Base-by-base conservation (phyloP, 1,284 basidiomycete species). In the Naganishia sp. region DNA sequence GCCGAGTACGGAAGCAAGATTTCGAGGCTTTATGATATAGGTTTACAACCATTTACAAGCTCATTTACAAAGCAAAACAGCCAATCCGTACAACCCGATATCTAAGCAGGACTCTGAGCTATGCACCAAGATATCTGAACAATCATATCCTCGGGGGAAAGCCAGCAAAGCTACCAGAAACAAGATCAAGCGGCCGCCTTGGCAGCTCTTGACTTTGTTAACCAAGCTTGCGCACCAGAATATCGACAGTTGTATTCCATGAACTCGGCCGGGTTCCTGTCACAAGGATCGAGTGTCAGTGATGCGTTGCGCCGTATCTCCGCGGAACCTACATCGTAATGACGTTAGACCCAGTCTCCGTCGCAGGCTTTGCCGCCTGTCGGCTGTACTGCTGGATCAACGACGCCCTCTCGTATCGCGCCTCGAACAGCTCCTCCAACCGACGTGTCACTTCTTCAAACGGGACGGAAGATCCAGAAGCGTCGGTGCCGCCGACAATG, bases 181-280 rank as follows among this genome's bases (percentile, higher is more conserved):
- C 50, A 31, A 32, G 25, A 51, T 51, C 50, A 51, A n/a, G 50
- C 50, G 2, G 25, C 25, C 23, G 25, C 23, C 13, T 53, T 35
- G 15, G 31, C 35, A 10, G 35, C 52, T 54, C 35, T n/a, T 3
- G 18, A 41, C 35, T 41, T 23, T 23, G 50, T 28, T n/a, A 63
- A 35, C 61, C 61, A 63, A 21, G 49, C 61, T 31, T 63, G 41
- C 13, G 61, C 61, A 9, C 61, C 61, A 5, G 61, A 51, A 43
- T 63, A 63, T 32, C 51, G 49, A 53, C 61, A 63, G 25, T 63
- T 63, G 51, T 63, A 63, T n/a, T 63, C 61, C 61, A 52, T 51
- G 18, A 63, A 63, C n/a, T 63, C 61, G 18, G 31, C 42, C 11
- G 51, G 49, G 39, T 53, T 63, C 61, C 61, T 63, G 18, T 13